Percentiles rank a stretch among this genome's conserved stretches.
These are phyloP conservation scores for Aspergillus glaucus DNA, from an alignment of 2,329 filamentous ascomycete genomes.

Conservation along the genomic window DNA sequence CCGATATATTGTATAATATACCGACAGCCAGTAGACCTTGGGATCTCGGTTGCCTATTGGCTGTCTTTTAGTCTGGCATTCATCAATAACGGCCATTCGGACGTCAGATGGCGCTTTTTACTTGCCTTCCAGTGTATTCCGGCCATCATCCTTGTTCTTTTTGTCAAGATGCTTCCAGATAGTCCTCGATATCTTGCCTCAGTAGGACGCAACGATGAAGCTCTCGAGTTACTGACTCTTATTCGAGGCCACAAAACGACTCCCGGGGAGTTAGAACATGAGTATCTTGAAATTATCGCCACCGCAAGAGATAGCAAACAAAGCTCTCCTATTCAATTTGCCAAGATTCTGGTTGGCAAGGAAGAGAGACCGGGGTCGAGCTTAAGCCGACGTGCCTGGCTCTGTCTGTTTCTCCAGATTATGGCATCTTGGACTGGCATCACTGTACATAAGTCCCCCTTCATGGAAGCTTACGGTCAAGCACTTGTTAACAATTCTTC, in stretches of 20 bases:
- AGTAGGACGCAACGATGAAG: conserved; percentile 40
- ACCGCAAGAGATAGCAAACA: conserved; percentile 23
- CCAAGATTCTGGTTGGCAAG: conserved; percentile 31
- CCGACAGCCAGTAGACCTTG: conserved; percentile 30
- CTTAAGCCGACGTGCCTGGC: conserved; percentile 36
- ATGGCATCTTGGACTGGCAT: conserved; percentile 43
- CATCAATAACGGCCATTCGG: conserved; percentile 26
- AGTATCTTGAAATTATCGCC: conserved; percentile 30
- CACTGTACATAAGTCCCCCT: background rate
- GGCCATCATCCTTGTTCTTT: conserved; percentile 19
- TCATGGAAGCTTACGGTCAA: too few species aligned
- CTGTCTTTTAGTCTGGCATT: conserved; percentile 32
- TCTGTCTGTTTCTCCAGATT: conserved; percentile 42
- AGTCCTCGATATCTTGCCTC: conserved; percentile 28
- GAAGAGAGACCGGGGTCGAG: conserved; percentile 26
- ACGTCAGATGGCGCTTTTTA: conserved; percentile 29
- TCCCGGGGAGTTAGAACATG: too few species aligned
- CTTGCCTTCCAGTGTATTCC: conserved; percentile 31
- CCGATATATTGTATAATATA: too few species aligned
- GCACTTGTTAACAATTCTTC: too few species aligned
- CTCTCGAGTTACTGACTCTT: conserved; percentile 26
- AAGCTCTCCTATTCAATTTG: conserved; percentile 35
- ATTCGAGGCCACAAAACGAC: too few species aligned
- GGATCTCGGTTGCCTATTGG: conserved; percentile 39
- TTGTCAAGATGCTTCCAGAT: conserved; percentile 28